Evolutionary conservation across 129 eudicot species (phyloP), one percentile per base, ranked within the genome.

Genomic region (Ambrosia artemisiifolia): DNA sequence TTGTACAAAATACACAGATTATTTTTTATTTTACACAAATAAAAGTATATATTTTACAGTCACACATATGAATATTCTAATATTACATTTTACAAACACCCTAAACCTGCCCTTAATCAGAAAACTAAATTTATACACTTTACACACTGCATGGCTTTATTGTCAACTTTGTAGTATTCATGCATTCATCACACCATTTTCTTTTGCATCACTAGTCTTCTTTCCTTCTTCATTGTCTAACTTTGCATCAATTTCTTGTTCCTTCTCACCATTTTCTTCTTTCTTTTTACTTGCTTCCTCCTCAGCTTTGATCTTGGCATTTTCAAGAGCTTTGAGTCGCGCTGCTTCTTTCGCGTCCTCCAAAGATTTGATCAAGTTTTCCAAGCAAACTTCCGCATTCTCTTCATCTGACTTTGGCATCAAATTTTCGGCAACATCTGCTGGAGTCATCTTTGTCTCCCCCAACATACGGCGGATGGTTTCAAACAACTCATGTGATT

Each of bases 381-480:
- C 59, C 36, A 86, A 74, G 49, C 87, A 74, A 44, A 33, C 48
- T 1, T 77, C 83, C 9, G 40, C 84, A 69, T 77, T 77, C 62
- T 86, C 91, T 34, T 82, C 80, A 3, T 63, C 36, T 5, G 79
- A 77, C 57, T 86, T 86, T 1, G 83, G 81, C 87, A 86, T 80
- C 79, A 86, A 54, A 66, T 59, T 86, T 70, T 86, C 91, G 0
- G 91, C 91, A 65, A 86, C 83, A 71, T 86, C 91, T 5, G 87
- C 91, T 3, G 91, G 91, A 60, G 85, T 80, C 63, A 83, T 80
- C n/a, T 86, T 80, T 6, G 83, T 83, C 63, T 80, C 81, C 57
- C 24, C 74, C 50, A 86, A 51, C 63, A 86, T 7, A 4, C 5
- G 17, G 11, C 51, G 5, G 0, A 86, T 63, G n/a, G 38, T 65